phyloP scores from a whole-genome alignment of 345 rosid genomes.

The Citrus inodora region DNA sequence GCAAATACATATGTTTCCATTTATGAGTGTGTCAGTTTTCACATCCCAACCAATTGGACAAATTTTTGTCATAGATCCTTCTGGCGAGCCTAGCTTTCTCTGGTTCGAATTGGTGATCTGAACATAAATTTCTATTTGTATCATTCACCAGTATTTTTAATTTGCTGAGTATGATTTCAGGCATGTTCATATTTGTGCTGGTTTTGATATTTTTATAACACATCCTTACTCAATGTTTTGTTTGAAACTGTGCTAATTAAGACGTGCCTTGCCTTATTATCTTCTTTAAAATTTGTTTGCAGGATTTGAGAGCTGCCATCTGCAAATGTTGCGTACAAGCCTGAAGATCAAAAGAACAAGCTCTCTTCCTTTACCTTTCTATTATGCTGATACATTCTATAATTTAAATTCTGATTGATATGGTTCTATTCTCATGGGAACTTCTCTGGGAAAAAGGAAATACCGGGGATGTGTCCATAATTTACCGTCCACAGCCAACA shows the following conservation, averaged over 20 bases:
- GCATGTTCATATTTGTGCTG: background rate
- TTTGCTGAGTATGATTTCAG: background rate
- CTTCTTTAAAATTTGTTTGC: background rate
- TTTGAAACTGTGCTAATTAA: background rate
- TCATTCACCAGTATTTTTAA: background rate
- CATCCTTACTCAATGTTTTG: background rate
- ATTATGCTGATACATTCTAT: background rate
- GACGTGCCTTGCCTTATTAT: background rate
- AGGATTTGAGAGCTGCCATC: background rate
- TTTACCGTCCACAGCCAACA: background rate
- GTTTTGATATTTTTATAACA: background rate
- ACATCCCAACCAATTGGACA: background rate
- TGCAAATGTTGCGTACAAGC: background rate
- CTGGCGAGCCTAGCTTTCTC: background rate
- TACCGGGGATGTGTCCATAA: background rate
- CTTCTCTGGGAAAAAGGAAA: background rate
- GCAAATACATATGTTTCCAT: too few species aligned
- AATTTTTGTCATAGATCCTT: background rate
- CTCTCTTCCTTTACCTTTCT: too few species aligned
- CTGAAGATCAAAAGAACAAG: background rate
- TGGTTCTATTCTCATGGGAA: background rate
- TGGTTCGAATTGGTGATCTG: background rate
- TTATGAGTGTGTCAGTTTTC: background rate
- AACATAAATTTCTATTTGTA: background rate
- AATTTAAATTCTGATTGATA: background rate